A percentile compares a stretch with the other conserved stretches of the same genome.
Evolutionary conservation across 352 stramenopile genomes (phyloP).

Genomic region (Peronospora belbahrii): DNA sequence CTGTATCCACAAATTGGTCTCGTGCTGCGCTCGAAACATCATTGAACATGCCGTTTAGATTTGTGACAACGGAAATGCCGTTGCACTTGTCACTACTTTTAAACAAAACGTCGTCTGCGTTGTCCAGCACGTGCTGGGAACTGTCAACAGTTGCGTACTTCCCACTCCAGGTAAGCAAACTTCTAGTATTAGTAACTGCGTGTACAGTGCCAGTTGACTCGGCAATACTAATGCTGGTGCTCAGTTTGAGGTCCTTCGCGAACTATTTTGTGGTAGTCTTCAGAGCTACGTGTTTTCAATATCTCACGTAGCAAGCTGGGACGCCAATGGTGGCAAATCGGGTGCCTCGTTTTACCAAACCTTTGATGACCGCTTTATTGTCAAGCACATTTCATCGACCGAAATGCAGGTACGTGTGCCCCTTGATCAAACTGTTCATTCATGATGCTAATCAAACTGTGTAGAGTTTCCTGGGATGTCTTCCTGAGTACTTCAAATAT

Average conservation of each 20-base stretch:
- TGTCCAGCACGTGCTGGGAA: constrained; percentile 48
- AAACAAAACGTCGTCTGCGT: constrained; percentile 23
- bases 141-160: constrained; percentile 70
- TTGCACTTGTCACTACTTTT: constrained; percentile 53
- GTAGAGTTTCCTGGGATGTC: constrained; percentile 75
- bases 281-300: constrained; percentile 76
- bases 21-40: constrained; percentile 48
- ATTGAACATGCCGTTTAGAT: constrained; percentile 57
- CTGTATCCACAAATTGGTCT: constrained; percentile 59
- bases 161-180: constrained; percentile 66
- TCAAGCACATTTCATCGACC: constrained; percentile 96
- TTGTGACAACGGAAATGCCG: constrained; percentile 43
- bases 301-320: constrained; percentile 80
- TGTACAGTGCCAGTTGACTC: background rate
- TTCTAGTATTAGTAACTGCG: background rate
- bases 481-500: constrained; percentile 95
- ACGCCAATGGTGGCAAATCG: constrained; percentile 95
- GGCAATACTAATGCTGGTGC: constrained; percentile 2
- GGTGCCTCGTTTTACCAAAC: constrained; percentile 94
- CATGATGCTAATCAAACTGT: background rate
- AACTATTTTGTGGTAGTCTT: constrained; percentile 76
- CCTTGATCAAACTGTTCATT: background rate
- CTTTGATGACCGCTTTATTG: constrained; percentile 94
- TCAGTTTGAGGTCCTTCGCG: constrained; percentile 89
- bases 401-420: constrained; percentile 90